phyloP scores from a whole-genome alignment of 2,329 filamentous ascomycete species.

The Gliomastix tumulicola region DNA sequence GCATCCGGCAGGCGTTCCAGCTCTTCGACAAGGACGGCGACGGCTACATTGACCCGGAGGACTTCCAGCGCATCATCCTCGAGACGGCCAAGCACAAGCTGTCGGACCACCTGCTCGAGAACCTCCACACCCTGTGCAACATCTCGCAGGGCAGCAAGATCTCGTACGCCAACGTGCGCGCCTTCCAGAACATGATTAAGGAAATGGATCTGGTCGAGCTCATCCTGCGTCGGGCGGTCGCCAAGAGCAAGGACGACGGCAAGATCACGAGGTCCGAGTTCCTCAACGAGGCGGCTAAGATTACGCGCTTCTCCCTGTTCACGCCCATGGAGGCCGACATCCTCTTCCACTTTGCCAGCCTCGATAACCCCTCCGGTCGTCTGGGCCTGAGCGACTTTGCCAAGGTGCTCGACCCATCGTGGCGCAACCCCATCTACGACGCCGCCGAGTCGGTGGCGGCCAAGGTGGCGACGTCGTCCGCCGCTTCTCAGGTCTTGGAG shows the following conservation, averaged over 20 bases:
- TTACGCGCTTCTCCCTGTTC: conserved; percentile 91
- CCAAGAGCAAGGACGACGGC: conserved; percentile 80
- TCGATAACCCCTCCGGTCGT: conserved; percentile 82
- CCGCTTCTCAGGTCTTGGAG: conserved; percentile 39
- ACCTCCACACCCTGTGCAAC: conserved; percentile 90
- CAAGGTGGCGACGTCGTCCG: conserved; percentile 27
- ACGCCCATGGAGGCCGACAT: conserved; percentile 99
- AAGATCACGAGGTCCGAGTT: conserved; percentile 95
- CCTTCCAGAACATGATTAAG: conserved; percentile 95
- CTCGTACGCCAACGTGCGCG: conserved; percentile 93
- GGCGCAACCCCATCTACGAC: conserved; percentile 59
- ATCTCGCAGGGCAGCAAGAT: conserved; percentile 89
- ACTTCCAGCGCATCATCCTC: conserved; percentile 94
- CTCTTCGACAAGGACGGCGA: conserved; percentile 85
- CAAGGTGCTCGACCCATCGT: conserved; percentile 90
- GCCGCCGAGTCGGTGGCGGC: conserved; percentile 32
- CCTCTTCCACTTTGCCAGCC: conserved; percentile 93
- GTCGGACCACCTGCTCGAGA: conserved; percentile 88
- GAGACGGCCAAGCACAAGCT: conserved; percentile 94
- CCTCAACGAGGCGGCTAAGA: conserved; percentile 82
- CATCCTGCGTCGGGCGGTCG: conserved; percentile 80
- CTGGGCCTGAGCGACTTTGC: conserved; percentile 80
- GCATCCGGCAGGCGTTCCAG: conserved; percentile 91
- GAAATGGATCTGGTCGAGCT: conserved; percentile 98
- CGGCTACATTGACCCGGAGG: conserved; percentile 89